These are phyloP conservation scores for Komagataella ulmi DNA, from an alignment of 805 yeast species.

Conservation along the genomic window DNA sequence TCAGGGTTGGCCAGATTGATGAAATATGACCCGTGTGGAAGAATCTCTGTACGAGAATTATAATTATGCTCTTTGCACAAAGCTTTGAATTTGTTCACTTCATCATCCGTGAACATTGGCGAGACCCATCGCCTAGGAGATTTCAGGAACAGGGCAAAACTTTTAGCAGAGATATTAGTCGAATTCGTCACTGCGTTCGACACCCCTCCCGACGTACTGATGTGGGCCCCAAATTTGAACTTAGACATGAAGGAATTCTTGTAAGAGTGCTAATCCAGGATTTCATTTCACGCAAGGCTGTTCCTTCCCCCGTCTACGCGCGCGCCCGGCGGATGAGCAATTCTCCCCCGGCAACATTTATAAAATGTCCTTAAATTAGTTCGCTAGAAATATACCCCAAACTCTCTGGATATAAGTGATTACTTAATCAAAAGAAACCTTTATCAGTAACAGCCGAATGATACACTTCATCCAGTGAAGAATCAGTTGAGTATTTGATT, in stretches of 20 bases:
- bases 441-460: background rate
- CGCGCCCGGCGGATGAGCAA: background rate
- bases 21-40: slow-evolving; percentile 93
- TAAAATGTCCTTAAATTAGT: background rate
- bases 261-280: background rate
- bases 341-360: too few relatives aligned
- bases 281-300: background rate
- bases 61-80: slow-evolving; percentile 52
- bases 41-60: slow-evolving; percentile 62
- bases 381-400: too few relatives aligned
- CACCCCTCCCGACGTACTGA: slow-evolving; percentile 65
- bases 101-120: slow-evolving; percentile 57
- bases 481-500: background rate
- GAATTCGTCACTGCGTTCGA: slow-evolving; percentile 23
- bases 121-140: slow-evolving; percentile 89
- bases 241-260: slow-evolving; percentile 6
- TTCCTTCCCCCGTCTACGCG: background rate
- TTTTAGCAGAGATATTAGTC: slow-evolving; percentile 46
- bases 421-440: background rate
- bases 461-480: background rate
- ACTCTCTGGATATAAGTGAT: background rate
- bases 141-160: slow-evolving; percentile 84
- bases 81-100: slow-evolving; percentile 49
- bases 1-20: slow-evolving; percentile 92
- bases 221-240: slow-evolving; percentile 81